These are phyloP conservation scores for Blastomyces silverae DNA, from an alignment of 2,329 filamentous ascomycete species.

Conservation along the genomic window DNA sequence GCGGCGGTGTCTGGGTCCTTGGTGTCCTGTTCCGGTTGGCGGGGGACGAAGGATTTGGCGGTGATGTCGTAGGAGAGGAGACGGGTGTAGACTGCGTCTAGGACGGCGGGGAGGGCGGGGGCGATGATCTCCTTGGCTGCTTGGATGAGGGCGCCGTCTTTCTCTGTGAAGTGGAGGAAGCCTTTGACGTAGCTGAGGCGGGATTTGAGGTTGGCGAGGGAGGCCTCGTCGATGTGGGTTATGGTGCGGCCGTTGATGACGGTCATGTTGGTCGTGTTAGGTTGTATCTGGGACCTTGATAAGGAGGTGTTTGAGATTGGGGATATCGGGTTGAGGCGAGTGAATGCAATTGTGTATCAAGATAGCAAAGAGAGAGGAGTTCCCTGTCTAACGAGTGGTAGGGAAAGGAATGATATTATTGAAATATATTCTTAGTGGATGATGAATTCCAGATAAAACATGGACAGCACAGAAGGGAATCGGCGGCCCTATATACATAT, in stretches of 20 bases:
- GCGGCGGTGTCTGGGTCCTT: constrained; percentile 12
- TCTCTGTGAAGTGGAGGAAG: constrained; percentile 27
- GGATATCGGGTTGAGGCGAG: background rate
- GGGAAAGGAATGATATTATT: background rate
- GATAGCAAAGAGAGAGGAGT: background rate
- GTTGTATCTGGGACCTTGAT: background rate
- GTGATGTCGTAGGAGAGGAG: constrained; percentile 30
- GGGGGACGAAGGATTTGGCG: constrained; percentile 27
- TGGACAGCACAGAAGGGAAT: background rate
- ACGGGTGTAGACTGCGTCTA: constrained; percentile 29
- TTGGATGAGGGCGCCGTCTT: constrained; percentile 25
- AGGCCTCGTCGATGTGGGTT: constrained; percentile 18
- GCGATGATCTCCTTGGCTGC: constrained; percentile 24
- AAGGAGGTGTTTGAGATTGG: no score
- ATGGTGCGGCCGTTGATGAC: background rate
- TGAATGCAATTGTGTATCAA: background rate
- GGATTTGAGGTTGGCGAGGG: constrained; percentile 16
- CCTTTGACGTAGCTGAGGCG: constrained; percentile 26
- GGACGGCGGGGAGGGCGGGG: constrained; percentile 25
- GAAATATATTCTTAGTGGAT: background rate
- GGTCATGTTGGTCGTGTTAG: background rate
- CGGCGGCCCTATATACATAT: background rate
- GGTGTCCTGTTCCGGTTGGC: constrained; percentile 21
- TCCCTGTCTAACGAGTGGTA: background rate
- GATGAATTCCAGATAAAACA: background rate